Evolutionary conservation across 177 flowering plant genomes (phyloP).

Genomic region (Telopea speciosissima): DNA sequence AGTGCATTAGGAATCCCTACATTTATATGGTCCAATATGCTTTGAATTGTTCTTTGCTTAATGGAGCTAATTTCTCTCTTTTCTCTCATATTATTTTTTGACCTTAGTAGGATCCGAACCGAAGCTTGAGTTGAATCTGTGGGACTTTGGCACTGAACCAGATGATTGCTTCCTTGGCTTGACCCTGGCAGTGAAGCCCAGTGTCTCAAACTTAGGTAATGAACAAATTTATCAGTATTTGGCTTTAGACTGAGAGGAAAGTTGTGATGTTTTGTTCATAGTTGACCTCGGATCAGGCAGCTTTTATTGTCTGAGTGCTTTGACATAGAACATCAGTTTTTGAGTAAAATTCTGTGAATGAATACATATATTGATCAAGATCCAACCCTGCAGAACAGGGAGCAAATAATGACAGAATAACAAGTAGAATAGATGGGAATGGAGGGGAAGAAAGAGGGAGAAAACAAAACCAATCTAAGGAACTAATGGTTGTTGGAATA

Average conservation of each 20-base stretch:
- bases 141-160: slow-evolving; percentile 61
- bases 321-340: too few relatives aligned
- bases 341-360: too few relatives aligned
- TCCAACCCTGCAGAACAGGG: too few relatives aligned
- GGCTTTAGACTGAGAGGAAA: background rate
- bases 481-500: too few relatives aligned
- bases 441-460: too few relatives aligned
- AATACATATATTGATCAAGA: too few relatives aligned
- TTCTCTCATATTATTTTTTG: background rate
- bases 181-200: slow-evolving; percentile 77
- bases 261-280: too few relatives aligned
- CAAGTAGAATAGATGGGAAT: too few relatives aligned
- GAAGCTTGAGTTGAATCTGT: slow-evolving; percentile 81
- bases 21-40: background rate
- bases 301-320: too few relatives aligned
- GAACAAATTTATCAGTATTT: background rate
- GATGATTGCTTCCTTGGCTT: slow-evolving; percentile 88
- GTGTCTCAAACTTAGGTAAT: slow-evolving; percentile 54
- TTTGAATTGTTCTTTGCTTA: background rate
- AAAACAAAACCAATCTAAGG: too few relatives aligned
- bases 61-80: background rate
- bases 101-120: slow-evolving; percentile 42
- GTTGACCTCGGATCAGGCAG: too few relatives aligned
- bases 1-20: background rate
- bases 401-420: too few relatives aligned